A percentile compares a stretch with the other conserved stretches of the same genome.
phyloP scores from a whole-genome alignment of 2,329 filamentous ascomycete genomes.

The Microdochium trichocladiopsis region DNA sequence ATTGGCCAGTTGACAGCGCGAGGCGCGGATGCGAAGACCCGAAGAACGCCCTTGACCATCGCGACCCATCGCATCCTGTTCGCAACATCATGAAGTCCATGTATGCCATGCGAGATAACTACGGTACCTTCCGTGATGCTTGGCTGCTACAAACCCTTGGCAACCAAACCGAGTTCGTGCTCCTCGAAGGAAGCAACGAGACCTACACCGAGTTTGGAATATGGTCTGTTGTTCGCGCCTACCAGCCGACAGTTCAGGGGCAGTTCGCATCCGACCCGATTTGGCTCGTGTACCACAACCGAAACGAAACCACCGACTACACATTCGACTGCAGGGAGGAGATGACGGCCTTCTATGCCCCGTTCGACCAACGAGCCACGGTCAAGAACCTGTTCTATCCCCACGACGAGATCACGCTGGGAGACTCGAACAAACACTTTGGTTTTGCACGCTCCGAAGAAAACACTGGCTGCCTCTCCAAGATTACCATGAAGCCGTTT shows the following conservation, averaged over 20 bases:
- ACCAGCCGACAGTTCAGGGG: constrained; percentile 40
- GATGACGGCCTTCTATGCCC: constrained; percentile 41
- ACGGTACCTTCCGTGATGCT: constrained; percentile 51
- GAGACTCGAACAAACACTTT: constrained; percentile 34
- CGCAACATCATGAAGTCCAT: constrained; percentile 54
- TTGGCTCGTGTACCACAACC: constrained; percentile 37
- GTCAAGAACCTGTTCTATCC: constrained; percentile 57
- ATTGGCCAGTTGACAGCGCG: constrained; percentile 47
- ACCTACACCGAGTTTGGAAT: constrained; percentile 45
- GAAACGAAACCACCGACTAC: constrained; percentile 40
- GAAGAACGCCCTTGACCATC: constrained; percentile 48
- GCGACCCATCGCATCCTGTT: constrained; percentile 53
- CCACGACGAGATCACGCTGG: constrained; percentile 46
- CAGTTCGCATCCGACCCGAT: constrained; percentile 29
- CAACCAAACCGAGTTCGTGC: constrained; percentile 41
- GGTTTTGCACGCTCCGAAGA: constrained; percentile 35
- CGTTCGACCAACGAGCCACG: constrained; percentile 42
- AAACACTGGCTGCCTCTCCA: constrained; percentile 35
- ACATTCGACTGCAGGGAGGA: constrained; percentile 40
- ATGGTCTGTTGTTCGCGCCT: constrained; percentile 44
- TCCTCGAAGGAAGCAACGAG: constrained; percentile 39
- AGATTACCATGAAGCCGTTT: constrained; percentile 40
- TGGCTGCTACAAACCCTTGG: constrained; percentile 47
- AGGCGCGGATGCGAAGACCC: constrained; percentile 46
- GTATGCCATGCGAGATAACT: constrained; percentile 49